Conservation (phyloP, 345 rosid genomes). For the Dipteronia dyeriana region DNA sequence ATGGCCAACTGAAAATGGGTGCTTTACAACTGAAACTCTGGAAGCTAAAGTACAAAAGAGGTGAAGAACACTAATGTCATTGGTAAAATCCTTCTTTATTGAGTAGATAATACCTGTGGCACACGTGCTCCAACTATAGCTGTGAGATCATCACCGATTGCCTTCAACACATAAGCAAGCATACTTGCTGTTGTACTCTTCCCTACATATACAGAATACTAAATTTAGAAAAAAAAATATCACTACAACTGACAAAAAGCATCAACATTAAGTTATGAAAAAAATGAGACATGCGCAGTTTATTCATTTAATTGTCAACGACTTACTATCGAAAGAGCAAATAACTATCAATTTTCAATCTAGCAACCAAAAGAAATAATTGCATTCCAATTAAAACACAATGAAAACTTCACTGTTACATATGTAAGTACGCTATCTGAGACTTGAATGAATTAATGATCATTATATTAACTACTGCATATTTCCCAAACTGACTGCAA, state of each 20-base stretch:
- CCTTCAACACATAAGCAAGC: constrained; percentile 41
- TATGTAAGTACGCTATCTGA: not conserved
- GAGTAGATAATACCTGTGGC: constrained; percentile 28
- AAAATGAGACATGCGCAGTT: not conserved
- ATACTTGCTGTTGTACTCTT: constrained; percentile 41
- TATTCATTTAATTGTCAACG: not conserved
- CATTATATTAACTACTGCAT: not conserved
- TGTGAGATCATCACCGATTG: constrained; percentile 36
- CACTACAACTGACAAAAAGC: not conserved
- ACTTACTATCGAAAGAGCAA: not conserved
- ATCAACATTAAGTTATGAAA: not conserved
- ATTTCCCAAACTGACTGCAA: not conserved
- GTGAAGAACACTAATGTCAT: not conserved
- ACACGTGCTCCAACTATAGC: constrained; percentile 41
- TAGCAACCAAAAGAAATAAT: not conserved
- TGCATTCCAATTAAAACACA: not conserved
- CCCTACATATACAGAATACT: constrained; percentile 19
- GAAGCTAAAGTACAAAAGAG: not conserved
- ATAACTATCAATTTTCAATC: not conserved
- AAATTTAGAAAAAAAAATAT: constrained; percentile 1
- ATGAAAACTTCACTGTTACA: not conserved
- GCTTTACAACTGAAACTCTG: constrained; percentile 7
- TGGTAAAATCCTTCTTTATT: not conserved
- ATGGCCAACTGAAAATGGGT: not conserved
- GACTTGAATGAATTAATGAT: not conserved